Evolutionary conservation across 2,329 filamentous ascomycete species (phyloP).

Genomic region (Huntiella abstrusa): DNA sequence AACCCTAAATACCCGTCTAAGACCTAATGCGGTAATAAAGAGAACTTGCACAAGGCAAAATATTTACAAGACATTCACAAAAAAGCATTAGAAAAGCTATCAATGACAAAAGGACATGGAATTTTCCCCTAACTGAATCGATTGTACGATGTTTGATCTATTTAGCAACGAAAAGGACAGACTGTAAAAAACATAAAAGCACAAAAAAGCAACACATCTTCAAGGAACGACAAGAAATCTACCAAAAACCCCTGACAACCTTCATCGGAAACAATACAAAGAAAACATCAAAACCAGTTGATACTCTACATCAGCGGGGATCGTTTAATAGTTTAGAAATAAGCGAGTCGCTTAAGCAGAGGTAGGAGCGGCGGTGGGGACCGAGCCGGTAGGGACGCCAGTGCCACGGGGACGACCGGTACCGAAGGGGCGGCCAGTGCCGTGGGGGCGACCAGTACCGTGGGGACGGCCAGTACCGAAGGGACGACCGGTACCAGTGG

Average conservation of each 20-base stretch:
- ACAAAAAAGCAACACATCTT: slow-evolving; percentile 5
- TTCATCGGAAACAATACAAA: slow-evolving; percentile 5
- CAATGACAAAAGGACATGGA: background rate
- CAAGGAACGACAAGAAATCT: background rate
- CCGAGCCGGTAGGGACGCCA: background rate
- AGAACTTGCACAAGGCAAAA: background rate
- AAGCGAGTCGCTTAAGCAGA: slow-evolving; percentile 1
- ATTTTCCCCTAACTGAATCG: slow-evolving; percentile 1
- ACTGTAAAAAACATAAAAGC: background rate
- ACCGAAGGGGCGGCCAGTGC: slow-evolving; percentile 2
- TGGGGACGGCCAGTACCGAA: background rate
- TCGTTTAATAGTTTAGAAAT: background rate
- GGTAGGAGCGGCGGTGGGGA: background rate
- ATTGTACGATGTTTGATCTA: background rate
- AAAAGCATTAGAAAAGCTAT: background rate
- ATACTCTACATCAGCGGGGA: background rate
- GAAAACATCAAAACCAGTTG: slow-evolving; percentile 1
- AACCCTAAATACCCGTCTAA: no score
- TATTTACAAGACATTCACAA: background rate
- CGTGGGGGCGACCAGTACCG: slow-evolving; percentile 2
- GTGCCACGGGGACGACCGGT: background rate
- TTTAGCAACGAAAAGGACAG: background rate
- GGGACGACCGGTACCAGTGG: slow-evolving; percentile 1
- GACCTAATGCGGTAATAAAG: no score
- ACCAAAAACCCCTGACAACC: no score